Conservation (phyloP, 768 basidiomycete genomes). For the Boletus edulis region DNA sequence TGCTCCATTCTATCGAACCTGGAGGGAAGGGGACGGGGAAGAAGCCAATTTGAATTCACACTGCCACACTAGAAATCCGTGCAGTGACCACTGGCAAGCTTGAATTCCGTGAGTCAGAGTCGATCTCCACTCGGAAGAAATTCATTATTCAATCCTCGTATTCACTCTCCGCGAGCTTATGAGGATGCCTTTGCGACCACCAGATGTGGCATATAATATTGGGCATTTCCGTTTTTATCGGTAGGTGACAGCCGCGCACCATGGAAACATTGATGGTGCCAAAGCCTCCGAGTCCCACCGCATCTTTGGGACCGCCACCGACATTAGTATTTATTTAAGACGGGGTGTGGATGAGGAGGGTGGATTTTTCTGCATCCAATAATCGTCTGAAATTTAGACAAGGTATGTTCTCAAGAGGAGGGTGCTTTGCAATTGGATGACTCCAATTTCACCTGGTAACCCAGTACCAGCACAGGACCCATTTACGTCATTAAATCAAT, state of each 20-base stretch:
- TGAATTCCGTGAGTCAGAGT: too few relatives aligned
- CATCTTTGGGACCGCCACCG: too few relatives aligned
- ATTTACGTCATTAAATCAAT: constrained; percentile 9
- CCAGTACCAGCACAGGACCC: neutral
- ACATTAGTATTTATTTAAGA: too few relatives aligned
- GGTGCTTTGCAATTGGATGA: neutral
- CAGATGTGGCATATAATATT: too few relatives aligned
- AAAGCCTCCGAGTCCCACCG: neutral
- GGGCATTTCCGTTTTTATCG: neutral
- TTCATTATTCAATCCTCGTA: neutral
- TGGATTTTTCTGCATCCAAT: too few relatives aligned
- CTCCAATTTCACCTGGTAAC: neutral
- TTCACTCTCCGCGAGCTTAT: constrained; percentile 6
- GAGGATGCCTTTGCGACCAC: too few relatives aligned
- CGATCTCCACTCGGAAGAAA: too few relatives aligned
- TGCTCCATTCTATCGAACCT: neutral
- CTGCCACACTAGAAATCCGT: neutral
- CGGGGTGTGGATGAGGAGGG: too few relatives aligned
- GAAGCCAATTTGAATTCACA: neutral
- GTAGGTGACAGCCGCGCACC: too few relatives aligned
- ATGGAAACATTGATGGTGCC: too few relatives aligned
- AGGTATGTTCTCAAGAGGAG: neutral
- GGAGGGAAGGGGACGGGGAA: neutral
- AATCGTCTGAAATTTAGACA: neutral
- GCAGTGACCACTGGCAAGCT: too few relatives aligned